Evolutionary conservation across 2,329 filamentous ascomycete genomes (phyloP).

Genomic region (Aspergillus fumigatiaffinis): DNA sequence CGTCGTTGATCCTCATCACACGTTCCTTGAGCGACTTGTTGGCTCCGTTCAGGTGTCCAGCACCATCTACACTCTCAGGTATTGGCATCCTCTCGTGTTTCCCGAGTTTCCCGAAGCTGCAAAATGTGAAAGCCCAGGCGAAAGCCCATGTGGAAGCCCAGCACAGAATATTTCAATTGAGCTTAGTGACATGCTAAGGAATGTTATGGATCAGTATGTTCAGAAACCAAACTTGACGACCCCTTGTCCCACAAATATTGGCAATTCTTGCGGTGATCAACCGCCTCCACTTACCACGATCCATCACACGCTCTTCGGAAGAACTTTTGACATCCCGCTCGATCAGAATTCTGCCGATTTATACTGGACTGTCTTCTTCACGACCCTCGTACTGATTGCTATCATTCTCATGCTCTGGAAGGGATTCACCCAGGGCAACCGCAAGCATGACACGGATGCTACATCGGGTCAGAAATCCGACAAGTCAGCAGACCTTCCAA

Average conservation of each 20-base stretch:
- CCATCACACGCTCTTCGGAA: not conserved
- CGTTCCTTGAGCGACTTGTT: constrained; percentile 14
- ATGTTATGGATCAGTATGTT: not conserved
- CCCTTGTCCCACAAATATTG: not conserved
- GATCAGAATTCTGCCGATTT: not conserved
- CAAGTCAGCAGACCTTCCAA: not conserved
- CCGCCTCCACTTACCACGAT: not conserved
- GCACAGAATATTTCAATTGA: not conserved
- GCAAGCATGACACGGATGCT: not conserved
- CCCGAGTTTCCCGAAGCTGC: not conserved
- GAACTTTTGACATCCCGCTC: not conserved
- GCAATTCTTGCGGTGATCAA: not conserved
- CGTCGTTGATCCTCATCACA: constrained; percentile 11
- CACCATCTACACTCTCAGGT: constrained; percentile 9
- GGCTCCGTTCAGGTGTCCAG: constrained; percentile 18
- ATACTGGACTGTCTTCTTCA: not conserved
- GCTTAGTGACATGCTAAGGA: not conserved
- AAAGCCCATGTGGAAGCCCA: not conserved
- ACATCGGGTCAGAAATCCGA: not conserved
- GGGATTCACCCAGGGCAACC: no score
- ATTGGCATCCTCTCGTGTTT: not conserved
- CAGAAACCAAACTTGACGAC: not conserved
- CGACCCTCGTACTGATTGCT: not conserved
- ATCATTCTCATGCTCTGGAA: not conserved
- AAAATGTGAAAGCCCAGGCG: not conserved